Evolutionary conservation across 306 rosid species (phyloP).

Genomic region (Ochetophila trinervis): DNA sequence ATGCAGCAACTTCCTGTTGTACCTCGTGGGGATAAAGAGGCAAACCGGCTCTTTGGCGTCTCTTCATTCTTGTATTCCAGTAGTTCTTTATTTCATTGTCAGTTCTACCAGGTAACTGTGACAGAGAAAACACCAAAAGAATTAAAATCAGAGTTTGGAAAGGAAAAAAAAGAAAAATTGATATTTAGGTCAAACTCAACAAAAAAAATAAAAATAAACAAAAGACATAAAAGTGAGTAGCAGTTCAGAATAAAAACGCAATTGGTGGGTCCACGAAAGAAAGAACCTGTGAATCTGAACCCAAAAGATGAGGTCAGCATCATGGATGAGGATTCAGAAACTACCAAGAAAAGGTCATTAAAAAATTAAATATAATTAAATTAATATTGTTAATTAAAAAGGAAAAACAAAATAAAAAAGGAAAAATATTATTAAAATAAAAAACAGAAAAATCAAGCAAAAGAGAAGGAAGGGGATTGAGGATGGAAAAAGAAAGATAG

Average conservation of each 20-base stretch:
- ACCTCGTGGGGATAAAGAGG: constrained; percentile 63
- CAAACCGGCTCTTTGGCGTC: constrained; percentile 67
- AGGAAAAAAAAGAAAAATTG: no score
- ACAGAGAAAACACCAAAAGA: not conserved
- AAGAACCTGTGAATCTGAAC: constrained; percentile 18
- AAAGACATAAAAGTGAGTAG: not conserved
- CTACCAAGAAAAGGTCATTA: not conserved
- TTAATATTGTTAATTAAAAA: not conserved
- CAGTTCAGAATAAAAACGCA: not conserved
- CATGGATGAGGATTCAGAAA: constrained; percentile 4
- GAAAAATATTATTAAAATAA: not conserved
- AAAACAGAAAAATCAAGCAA: not conserved
- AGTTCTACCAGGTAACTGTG: constrained; percentile 81
- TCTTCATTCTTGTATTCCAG: constrained; percentile 85
- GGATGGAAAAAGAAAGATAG: constrained; percentile 5
- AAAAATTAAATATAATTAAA: not conserved
- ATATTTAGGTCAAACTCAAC: not conserved
- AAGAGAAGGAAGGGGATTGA: not conserved
- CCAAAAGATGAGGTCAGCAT: constrained; percentile 28
- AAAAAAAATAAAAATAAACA: constrained; percentile 8
- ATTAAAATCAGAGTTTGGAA: no score
- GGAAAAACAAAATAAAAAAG: not conserved
- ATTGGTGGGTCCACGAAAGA: constrained; percentile 28
- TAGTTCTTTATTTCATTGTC: constrained; percentile 90
- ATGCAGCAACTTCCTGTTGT: constrained; percentile 38